Evolutionary conservation across 345 rosid genomes (phyloP).

Genomic region (Camelina sativa): DNA sequence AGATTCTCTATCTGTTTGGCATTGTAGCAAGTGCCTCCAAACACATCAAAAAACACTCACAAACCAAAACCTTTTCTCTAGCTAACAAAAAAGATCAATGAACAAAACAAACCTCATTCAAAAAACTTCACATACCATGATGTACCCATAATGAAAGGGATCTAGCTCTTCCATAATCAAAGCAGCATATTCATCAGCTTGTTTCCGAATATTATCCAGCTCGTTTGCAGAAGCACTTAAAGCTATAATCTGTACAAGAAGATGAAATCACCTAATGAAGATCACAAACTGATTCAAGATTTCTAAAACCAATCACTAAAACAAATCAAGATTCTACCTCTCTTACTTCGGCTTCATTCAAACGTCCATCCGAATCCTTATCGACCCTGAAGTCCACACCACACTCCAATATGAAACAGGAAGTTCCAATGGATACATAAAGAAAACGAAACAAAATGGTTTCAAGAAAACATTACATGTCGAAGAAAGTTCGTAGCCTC

Average conservation of each 20-base stretch:
- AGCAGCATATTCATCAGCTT: slow-evolving; percentile 80
- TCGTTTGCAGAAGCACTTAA: slow-evolving; percentile 83
- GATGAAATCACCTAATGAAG: neutral
- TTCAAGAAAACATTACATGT: slow-evolving; percentile 51
- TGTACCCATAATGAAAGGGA: slow-evolving; percentile 68
- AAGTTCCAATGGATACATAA: neutral
- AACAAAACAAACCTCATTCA: slow-evolving; percentile 36
- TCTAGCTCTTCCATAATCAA: slow-evolving; percentile 85
- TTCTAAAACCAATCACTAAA: neutral
- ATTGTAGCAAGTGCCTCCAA: slow-evolving; percentile 34
- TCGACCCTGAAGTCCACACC: slow-evolving; percentile 63
- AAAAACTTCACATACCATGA: slow-evolving; percentile 61
- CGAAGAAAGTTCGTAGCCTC: slow-evolving; percentile 77
- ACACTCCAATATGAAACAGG: neutral
- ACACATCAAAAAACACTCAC: slow-evolving; percentile 37
- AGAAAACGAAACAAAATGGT: neutral
- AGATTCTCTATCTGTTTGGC: slow-evolving; percentile 61
- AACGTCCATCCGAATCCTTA: slow-evolving; percentile 78
- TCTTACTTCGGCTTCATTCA: slow-evolving; percentile 66
- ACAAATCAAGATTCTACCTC: slow-evolving; percentile 49
- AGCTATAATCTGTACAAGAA: slow-evolving; percentile 58
- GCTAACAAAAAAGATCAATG: neutral
- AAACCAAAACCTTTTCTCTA: slow-evolving; percentile 2
- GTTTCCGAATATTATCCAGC: slow-evolving; percentile 58
- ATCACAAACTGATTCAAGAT: slow-evolving; percentile 23